Percentiles rank a stretch among this genome's conserved stretches.
Evolutionary conservation across 306 rosid species (phyloP).

Genomic region (Pterocarpus macrocarpus): DNA sequence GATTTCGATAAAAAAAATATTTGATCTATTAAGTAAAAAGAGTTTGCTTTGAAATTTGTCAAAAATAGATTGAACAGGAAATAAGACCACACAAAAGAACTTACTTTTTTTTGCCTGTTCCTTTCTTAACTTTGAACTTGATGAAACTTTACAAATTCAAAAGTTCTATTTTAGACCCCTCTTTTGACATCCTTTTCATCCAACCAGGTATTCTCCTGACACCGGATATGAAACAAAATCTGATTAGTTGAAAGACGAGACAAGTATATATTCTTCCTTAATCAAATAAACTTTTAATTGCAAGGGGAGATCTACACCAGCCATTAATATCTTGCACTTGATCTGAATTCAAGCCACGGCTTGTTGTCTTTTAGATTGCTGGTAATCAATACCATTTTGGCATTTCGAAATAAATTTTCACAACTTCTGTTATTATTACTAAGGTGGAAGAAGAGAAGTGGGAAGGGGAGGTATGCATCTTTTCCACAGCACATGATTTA

Average conservation of each 20-base stretch:
- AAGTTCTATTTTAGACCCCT: too few relatives aligned
- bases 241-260: background rate
- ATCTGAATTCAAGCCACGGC: constrained; percentile 3
- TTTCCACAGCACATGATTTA: constrained; percentile 24
- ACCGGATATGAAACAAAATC: too few relatives aligned
- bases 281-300: background rate
- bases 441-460: background rate
- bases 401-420: background rate
- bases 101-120: too few relatives aligned
- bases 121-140: too few relatives aligned
- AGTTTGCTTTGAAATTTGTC: too few relatives aligned
- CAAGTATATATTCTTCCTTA: background rate
- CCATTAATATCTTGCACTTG: background rate
- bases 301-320: constrained; percentile 15
- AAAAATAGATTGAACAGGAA: too few relatives aligned
- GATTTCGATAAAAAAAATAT: too few relatives aligned
- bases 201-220: too few relatives aligned
- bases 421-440: background rate
- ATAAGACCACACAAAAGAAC: too few relatives aligned
- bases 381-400: constrained; percentile 19
- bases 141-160: too few relatives aligned
- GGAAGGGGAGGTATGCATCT: background rate
- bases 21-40: too few relatives aligned
- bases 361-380: background rate
- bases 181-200: too few relatives aligned